These are phyloP conservation scores for Solanum boliviense DNA, from an alignment of 257 asterid species.

Conservation along the genomic window DNA sequence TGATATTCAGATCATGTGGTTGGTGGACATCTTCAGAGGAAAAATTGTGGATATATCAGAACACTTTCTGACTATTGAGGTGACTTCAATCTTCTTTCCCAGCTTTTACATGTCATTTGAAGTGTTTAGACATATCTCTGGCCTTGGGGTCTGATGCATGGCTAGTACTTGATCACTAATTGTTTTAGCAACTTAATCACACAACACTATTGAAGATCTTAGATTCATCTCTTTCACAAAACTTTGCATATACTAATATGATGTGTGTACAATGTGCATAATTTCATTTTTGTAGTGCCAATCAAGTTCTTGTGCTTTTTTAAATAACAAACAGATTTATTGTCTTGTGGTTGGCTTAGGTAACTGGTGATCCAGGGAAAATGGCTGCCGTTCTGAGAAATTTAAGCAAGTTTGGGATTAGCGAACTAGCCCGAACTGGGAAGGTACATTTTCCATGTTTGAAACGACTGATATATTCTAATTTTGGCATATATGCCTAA, in stretches of 20 bases:
- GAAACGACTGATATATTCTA: background rate
- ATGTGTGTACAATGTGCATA: background rate
- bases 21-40: constrained; percentile 69
- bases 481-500: background rate
- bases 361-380: constrained; percentile 96
- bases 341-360: constrained; percentile 31
- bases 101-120: constrained; percentile 8
- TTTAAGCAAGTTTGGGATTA: constrained; percentile 68
- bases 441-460: constrained; percentile 32
- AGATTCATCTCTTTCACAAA: background rate
- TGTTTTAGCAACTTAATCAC: background rate
- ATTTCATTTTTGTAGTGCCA: background rate
- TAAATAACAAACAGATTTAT: background rate
- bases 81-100: constrained; percentile 11
- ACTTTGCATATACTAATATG: background rate
- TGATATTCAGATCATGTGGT: constrained; percentile 63
- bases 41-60: constrained; percentile 74
- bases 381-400: constrained; percentile 70
- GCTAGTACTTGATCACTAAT: background rate
- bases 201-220: background rate
- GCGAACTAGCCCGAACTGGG: constrained; percentile 83
- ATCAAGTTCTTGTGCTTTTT: background rate
- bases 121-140: background rate
- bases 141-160: background rate
- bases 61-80: constrained; percentile 69